Conservation (phyloP, 2,329 filamentous ascomycete species). For the Arthrobotrys sinensis region DNA sequence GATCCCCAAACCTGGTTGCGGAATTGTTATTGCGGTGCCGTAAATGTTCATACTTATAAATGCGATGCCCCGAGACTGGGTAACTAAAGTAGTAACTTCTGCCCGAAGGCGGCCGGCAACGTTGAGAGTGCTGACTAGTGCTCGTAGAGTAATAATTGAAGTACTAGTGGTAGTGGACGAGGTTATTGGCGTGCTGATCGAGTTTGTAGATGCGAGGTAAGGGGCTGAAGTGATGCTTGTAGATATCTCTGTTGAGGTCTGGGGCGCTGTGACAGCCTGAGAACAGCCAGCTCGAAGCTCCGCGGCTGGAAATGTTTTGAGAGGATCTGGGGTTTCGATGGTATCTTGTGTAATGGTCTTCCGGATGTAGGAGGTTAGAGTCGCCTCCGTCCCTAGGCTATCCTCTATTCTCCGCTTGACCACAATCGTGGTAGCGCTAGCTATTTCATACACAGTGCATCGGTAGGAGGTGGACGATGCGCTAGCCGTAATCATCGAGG, state of each 20-base stretch:
- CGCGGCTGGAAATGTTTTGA: background rate
- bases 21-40: background rate
- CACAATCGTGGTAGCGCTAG: background rate
- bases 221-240: background rate
- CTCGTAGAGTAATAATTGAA: background rate
- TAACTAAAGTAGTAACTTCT: background rate
- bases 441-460: background rate
- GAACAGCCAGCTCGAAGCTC: conserved; percentile 4
- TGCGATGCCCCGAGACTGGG: background rate
- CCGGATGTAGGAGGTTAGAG: background rate
- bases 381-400: background rate
- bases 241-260: background rate
- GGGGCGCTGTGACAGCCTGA: background rate
- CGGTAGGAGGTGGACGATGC: background rate
- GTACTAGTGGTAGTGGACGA: background rate
- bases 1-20: background rate
- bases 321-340: conserved; percentile 3
- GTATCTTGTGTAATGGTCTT: background rate
- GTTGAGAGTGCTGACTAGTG: background rate
- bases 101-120: background rate
- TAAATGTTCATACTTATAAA: background rate
- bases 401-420: background rate
- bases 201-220: background rate
- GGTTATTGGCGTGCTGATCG: background rate
- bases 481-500: background rate